Conservation (phyloP, 2,329 filamentous ascomycete genomes). For the Phialocephala subalpina region DNA sequence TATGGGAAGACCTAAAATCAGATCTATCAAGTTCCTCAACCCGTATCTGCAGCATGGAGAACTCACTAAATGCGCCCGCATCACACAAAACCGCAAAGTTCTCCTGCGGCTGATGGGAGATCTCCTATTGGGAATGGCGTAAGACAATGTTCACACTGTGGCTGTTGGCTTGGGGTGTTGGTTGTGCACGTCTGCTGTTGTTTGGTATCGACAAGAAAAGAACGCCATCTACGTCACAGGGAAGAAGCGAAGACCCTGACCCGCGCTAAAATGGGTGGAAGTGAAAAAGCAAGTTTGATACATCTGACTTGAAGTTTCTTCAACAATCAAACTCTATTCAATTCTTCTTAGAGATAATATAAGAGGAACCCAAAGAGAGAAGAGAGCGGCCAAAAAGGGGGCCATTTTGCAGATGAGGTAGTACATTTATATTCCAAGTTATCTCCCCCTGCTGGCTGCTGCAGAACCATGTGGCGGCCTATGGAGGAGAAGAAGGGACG, state of each 20-base stretch:
- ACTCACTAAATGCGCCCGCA: conserved; percentile 11
- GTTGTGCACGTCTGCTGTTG: conserved; percentile 2
- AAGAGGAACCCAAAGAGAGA: neutral
- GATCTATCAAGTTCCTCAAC: neutral
- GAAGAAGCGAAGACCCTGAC: conserved; percentile 9
- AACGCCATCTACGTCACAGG: conserved; percentile 22
- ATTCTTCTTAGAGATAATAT: neutral
- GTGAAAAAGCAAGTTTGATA: neutral
- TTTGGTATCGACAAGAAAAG: conserved; percentile 10
- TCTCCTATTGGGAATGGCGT: neutral
- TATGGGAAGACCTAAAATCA: neutral
- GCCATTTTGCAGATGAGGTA: neutral
- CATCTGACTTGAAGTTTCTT: neutral
- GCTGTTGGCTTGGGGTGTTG: neutral
- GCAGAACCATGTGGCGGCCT: neutral
- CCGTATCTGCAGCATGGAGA: neutral
- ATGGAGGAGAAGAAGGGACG: neutral
- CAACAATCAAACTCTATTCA: neutral
- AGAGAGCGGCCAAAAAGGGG: neutral
- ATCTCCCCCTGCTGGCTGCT: neutral
- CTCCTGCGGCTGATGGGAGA: conserved; percentile 15
- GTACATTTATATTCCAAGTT: neutral
- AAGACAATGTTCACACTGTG: neutral
- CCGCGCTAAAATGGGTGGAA: neutral
- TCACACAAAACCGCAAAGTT: conserved; percentile 3